Base-by-base conservation (phyloP, 768 basidiomycete species). In the Tylopilus sp. region DNA sequence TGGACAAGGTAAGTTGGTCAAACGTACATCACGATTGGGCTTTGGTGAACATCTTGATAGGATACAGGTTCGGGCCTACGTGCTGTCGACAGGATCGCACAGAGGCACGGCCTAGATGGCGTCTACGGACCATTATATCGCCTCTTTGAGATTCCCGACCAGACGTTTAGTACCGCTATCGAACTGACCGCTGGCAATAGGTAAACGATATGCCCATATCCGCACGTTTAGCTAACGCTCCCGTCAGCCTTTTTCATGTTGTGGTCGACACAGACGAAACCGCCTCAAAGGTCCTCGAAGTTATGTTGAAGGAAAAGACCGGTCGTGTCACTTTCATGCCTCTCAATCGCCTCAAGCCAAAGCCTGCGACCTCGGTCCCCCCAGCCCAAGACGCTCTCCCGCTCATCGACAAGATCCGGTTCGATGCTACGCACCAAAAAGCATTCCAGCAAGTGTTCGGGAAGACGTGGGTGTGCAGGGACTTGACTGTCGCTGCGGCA, bases 261-360 rank as follows among this genome's bases (percentile, higher is more conserved):
- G 96, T 98, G 1, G 96, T 98, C 54, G 96, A 99, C 67, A 89
- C 80, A n/a, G 97, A 98, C 64, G 87, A 86, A 38, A 98, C 94
- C 0, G 97, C 94, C 1, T 86, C 86, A 3, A 84, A 81, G 64
- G 85, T 98, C n/a, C 82, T 99, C 13, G 90, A 97, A 19, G 76
- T 88, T 58, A 98, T 99, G 96, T 75, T 94, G 61, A 85, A 85
- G 63, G 94, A 98, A 67, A 92, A 89, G 68, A 89, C 84, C 12
- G 97, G 96, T 3, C 86, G 97, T 46, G 90, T 99, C 9, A 99
- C 97, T 0, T 98, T 98, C 74, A 95, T 99, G 87, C 97, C 97
- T 19, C 81, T 99, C 36, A 98, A 98, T 70, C 87, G 97, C 14
- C 83, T 99, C 53, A 86, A 87, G 61, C 87, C 89, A 48, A 91